Percentiles rank a stretch among this genome's conserved stretches.
Evolutionary conservation across 2,329 filamentous ascomycete species (phyloP).

Genomic region (Plectosphaerella cucumerina): DNA sequence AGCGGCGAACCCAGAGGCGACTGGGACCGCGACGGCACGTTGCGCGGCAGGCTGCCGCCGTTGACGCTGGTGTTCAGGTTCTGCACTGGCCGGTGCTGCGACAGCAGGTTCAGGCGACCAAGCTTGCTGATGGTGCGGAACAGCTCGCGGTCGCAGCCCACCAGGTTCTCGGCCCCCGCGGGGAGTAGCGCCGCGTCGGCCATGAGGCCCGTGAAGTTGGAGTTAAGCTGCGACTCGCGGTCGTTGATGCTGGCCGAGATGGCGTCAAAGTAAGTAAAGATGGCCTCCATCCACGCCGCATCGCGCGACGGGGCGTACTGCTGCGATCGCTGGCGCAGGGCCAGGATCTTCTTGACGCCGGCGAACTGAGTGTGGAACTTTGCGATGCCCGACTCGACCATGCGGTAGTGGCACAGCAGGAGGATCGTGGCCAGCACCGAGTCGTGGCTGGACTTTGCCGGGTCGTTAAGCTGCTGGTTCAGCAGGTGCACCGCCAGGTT

Average conservation of each 20-base stretch:
- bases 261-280: slow-evolving; percentile 93
- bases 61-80: slow-evolving; percentile 17
- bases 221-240: slow-evolving; percentile 76
- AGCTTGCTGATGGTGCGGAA: slow-evolving; percentile 85
- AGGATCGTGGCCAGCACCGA: slow-evolving; percentile 84
- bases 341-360: slow-evolving; percentile 84
- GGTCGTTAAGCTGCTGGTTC: slow-evolving; percentile 79
- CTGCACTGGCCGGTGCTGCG: slow-evolving; percentile 60
- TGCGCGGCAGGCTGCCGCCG: slow-evolving; percentile 13
- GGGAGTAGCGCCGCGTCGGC: slow-evolving; percentile 46
- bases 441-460: slow-evolving; percentile 71
- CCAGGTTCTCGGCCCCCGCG: slow-evolving; percentile 73
- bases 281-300: slow-evolving; percentile 84
- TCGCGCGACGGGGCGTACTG: slow-evolving; percentile 55
- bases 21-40: slow-evolving; percentile 23
- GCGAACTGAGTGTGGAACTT: slow-evolving; percentile 93
- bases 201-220: slow-evolving; percentile 56
- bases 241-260: slow-evolving; percentile 91
- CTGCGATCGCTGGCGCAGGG: slow-evolving; percentile 62
- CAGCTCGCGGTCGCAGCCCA: slow-evolving; percentile 80
- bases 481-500: slow-evolving; percentile 75
- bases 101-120: slow-evolving; percentile 78
- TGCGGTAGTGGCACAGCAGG: slow-evolving; percentile 85
- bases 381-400: slow-evolving; percentile 87
- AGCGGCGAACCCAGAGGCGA: slow-evolving; percentile 37